Evolutionary conservation across 202 grass and related monocot species (phyloP).

Genomic region (Carex arenaria): DNA sequence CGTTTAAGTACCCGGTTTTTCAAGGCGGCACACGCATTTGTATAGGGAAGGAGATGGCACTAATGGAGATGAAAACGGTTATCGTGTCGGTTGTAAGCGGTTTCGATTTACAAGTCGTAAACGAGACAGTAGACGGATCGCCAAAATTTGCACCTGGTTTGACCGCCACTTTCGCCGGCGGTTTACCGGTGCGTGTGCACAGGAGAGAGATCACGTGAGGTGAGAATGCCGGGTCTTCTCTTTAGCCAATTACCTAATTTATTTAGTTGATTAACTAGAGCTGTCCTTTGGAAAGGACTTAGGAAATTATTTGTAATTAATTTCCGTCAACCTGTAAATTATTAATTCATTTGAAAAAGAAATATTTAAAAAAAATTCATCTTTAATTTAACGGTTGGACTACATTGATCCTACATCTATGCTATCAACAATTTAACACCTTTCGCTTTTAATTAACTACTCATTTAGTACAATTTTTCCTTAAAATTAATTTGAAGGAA

Average conservation of each 20-base stretch:
- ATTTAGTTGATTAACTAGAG: not conserved
- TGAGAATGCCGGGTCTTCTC: not conserved
- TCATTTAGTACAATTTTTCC: not conserved
- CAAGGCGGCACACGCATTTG: slow-evolving; percentile 70
- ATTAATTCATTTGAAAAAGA: slow-evolving; percentile 10
- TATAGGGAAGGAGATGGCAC: slow-evolving; percentile 68
- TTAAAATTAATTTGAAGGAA: not conserved
- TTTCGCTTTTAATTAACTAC: not conserved
- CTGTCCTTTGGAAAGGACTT: not conserved
- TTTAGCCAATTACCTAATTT: not conserved
- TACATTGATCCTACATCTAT: not conserved
- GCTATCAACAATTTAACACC: not conserved
- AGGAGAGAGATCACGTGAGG: slow-evolving; percentile 29
- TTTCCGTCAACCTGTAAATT: slow-evolving; percentile 14
- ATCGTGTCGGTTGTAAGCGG: slow-evolving; percentile 50
- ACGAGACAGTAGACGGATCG: slow-evolving; percentile 2
- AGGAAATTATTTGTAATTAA: not conserved
- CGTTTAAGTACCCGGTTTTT: slow-evolving; percentile 77
- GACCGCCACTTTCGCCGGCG: slow-evolving; percentile 66
- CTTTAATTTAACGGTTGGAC: not conserved
- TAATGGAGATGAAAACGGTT: slow-evolving; percentile 82
- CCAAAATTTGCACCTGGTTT: slow-evolving; percentile 76
- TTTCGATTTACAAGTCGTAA: slow-evolving; percentile 53
- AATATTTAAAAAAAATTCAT: not conserved
- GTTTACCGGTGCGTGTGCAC: slow-evolving; percentile 50